phyloP scores from a whole-genome alignment of 2,329 filamentous ascomycete species.

The Penicillium sp. region DNA sequence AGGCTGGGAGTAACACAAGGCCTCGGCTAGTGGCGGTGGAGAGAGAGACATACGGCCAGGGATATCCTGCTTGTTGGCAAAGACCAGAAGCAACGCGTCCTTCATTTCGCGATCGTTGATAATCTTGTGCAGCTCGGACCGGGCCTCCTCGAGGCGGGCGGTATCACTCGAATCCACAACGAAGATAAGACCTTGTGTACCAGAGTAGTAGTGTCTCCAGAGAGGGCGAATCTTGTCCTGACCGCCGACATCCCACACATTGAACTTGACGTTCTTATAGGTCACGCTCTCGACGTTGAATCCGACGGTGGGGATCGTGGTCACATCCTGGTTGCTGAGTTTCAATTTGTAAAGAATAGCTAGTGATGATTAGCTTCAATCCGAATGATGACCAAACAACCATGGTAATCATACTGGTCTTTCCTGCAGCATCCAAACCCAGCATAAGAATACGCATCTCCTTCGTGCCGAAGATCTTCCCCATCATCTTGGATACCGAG shows the following conservation, averaged over 20 bases:
- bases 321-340: constrained; percentile 90
- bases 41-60: constrained; percentile 66
- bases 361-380: constrained; percentile 31
- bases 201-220: constrained; percentile 96
- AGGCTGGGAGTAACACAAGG: not conserved
- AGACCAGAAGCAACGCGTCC: constrained; percentile 90
- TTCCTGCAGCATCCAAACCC: constrained; percentile 95
- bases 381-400: not conserved
- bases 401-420: constrained; percentile 69
- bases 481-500: constrained; percentile 93
- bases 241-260: constrained; percentile 97
- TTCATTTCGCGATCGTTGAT: constrained; percentile 98
- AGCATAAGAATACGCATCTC: constrained; percentile 99
- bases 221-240: constrained; percentile 98
- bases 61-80: constrained; percentile 99
- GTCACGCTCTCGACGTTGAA: constrained; percentile 99
- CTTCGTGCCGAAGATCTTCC: constrained; percentile 98
- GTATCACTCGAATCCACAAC: constrained; percentile 96
- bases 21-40: not conserved
- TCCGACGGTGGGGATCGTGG: constrained; percentile 96
- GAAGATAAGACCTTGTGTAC: constrained; percentile 97
- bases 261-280: constrained; percentile 99
- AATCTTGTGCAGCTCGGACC: constrained; percentile 92
- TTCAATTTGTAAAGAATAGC: constrained; percentile 98
- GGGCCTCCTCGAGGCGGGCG: constrained; percentile 88